Base-by-base conservation (phyloP, 805 yeast genomes). In the Hanseniaspora nectarophila region DNA sequence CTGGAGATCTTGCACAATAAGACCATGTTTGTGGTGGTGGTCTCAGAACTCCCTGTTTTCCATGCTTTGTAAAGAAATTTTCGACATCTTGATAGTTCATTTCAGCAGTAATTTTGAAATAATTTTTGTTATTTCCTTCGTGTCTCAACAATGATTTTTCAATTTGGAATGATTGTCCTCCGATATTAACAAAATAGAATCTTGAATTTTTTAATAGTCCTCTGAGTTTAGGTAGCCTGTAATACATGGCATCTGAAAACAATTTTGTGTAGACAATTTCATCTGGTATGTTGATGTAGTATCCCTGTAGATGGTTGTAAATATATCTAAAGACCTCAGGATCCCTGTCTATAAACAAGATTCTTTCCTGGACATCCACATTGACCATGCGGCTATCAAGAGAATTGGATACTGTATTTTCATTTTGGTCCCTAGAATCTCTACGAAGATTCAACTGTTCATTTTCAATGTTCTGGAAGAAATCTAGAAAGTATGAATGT, bases 71-170 rank as follows among this genome's bases (percentile, higher is more conserved):
- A 51, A 66, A 66, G 10, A 70, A 57, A 18, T 70, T 68, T 23
- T 74, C 70, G 10, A 79, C 74, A 54, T 79, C 81, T 2, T 69
- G 62, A 54, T 77, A 69, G 20, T 80, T 62, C 1, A 78, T 68
- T 32, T 76, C 75, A 59, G 72, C 73, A 2, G 83, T 75, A 34
- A 86, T 68, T 10, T 82, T 74, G 67, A 88, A 85, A 64, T 73
- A 87, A 64, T 88, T 88, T 10, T 90, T 94, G 43, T 68, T 63
- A 61, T 89, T 87, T 0, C 95, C 95, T 2, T 77, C 72, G 3
- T 70, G 63, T 4, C 64, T 59, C 45, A 89, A 67, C 12, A 86
- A 56, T 15, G 68, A 69, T 54, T 74, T 73, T 1, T 88, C 75
- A 2, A 88, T 67, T 56, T 73, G 74, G 63, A 87, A 82, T 29